Evolutionary conservation across 2,329 filamentous ascomycete species (phyloP), one percentile per base, ranked within the genome.

Genomic region (Cryphonectria radicalis): DNA sequence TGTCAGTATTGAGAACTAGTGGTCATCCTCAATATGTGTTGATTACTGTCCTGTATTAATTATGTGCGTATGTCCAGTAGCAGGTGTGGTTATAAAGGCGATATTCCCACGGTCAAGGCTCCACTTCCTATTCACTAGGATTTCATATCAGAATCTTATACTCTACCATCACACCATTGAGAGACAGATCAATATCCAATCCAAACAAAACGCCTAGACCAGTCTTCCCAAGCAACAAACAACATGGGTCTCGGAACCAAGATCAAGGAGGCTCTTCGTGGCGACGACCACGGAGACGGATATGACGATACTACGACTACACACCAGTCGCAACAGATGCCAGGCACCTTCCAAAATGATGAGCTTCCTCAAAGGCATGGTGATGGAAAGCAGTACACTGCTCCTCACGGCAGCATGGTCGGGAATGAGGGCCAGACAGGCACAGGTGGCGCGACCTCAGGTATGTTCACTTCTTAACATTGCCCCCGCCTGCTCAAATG

Each of bases 181-280:
- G 3, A 40, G 42, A n/a, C 43, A 28, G 5, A 19, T 28, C 8
- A 57, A 19, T n/a, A n/a, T 64, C 35, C 1, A 53, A 32, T 4
- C 17, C 32, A 13, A 67, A 57, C 37, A 19, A 28, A 17, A 32
- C 2, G 0, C 35, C 28, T 17, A 67, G 3, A 40, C 37, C 3
- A 13, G 4, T 25, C 19, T 37, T 46, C 46, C 35, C 32, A 65
- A 40, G 14, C 8, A 32, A 6, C 37, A 59, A 55, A n/a, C 68
- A 74, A 40, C 53, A 77, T 77, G 76, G 76, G 76, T 73, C 62
- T 77, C 63, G 76, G 74, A 53, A 64, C 70, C 46, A 77, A 77
- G 67, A 75, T 77, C 70, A 77, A 77, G 74, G 75, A 76, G 42
- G 76, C 70, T 43, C 74, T 77, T 17, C 66, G 70, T 14, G 67